These are phyloP conservation scores for Capronia americana DNA, from an alignment of 2,329 filamentous ascomycete species.

Conservation along the genomic window DNA sequence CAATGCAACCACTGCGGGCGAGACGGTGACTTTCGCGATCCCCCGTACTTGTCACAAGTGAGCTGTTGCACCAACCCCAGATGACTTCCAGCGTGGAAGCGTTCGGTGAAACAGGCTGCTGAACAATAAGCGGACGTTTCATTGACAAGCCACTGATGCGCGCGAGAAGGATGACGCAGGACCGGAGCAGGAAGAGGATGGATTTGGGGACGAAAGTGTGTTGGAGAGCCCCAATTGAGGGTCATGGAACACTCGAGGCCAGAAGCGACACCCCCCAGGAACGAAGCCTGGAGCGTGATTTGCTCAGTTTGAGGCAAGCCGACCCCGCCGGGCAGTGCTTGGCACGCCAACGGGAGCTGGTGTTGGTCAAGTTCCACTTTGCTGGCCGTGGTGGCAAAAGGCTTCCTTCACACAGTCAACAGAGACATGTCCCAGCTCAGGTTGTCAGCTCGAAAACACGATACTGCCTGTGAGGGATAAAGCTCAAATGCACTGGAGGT, in stretches of 20 bases:
- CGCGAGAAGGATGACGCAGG: constrained; percentile 18
- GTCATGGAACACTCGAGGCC: constrained; percentile 8
- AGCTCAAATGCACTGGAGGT: background rate
- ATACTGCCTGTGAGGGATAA: background rate
- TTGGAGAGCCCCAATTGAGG: background rate
- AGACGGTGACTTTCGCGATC: background rate
- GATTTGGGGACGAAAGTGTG: constrained; percentile 5
- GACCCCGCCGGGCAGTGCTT: background rate
- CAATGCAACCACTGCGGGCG: background rate
- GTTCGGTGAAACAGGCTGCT: constrained; percentile 14
- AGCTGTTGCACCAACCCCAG: background rate
- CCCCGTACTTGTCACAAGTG: background rate
- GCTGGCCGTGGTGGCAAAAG: constrained; percentile 10
- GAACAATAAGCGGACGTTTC: constrained; percentile 16
- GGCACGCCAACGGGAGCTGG: background rate
- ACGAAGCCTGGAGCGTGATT: constrained; percentile 18
- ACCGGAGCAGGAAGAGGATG: constrained; percentile 7
- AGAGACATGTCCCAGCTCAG: background rate
- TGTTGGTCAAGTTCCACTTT: constrained; percentile 25
- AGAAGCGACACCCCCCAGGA: constrained; percentile 1
- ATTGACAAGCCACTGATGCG: constrained; percentile 24
- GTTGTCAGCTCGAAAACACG: background rate
- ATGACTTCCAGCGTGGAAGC: background rate
- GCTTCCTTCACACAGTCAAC: constrained; percentile 1
- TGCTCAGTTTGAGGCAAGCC: constrained; percentile 24